Conservation (phyloP, 2,329 filamentous ascomycete species). For the Calonectria crousiana region DNA sequence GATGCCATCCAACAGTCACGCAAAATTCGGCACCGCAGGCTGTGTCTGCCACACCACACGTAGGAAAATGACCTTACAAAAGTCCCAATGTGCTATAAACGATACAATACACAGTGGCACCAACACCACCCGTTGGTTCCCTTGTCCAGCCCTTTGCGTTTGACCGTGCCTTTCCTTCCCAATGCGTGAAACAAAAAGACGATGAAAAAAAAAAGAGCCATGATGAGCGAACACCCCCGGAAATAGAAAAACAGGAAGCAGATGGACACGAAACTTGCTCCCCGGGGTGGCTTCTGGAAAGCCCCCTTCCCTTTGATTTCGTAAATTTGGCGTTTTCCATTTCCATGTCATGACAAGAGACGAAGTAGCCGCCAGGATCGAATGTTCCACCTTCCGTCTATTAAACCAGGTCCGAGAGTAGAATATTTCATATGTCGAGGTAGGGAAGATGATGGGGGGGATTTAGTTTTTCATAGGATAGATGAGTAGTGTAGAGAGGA, state of each 20-base stretch:
- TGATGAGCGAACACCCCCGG: neutral
- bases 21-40: neutral
- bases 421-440: neutral
- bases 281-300: neutral
- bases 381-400: neutral
- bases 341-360: neutral
- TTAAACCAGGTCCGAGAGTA: neutral
- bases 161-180: constrained; percentile 26
- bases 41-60: neutral
- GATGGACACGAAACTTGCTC: neutral
- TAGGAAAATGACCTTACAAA: constrained; percentile 11
- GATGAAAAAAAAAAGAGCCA: constrained; percentile 4
- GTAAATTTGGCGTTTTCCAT: neutral
- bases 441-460: neutral
- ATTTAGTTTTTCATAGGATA: neutral
- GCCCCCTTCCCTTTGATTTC: neutral
- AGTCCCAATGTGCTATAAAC: constrained; percentile 38
- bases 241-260: neutral
- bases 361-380: neutral
- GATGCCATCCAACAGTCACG: neutral
- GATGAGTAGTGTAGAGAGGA: neutral
- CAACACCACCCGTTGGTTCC: constrained; percentile 35
- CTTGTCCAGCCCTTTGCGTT: constrained; percentile 19
- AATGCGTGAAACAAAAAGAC: constrained; percentile 23
- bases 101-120: constrained; percentile 41